These are phyloP conservation scores for Aspergillus ustus DNA, from an alignment of 2,329 filamentous ascomycete species.

Conservation along the genomic window DNA sequence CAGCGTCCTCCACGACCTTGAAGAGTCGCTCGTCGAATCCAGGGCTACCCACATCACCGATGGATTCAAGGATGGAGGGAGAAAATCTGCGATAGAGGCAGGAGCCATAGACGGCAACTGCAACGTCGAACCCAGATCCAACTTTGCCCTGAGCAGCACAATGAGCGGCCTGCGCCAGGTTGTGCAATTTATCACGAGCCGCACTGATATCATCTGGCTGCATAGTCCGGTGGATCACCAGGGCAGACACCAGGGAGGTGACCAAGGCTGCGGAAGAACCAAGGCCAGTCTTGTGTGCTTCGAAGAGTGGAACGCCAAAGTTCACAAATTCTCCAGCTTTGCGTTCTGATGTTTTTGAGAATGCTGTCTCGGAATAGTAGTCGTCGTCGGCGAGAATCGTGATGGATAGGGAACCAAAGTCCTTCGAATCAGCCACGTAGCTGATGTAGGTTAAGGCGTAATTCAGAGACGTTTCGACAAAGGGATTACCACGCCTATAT, in stretches of 20 bases:
- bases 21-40: slow-evolving; percentile 71
- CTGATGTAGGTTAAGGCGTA: slow-evolving; percentile 83
- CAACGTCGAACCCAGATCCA: slow-evolving; percentile 93
- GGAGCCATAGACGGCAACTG: slow-evolving; percentile 87
- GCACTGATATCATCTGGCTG: slow-evolving; percentile 49
- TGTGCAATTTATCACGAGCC: slow-evolving; percentile 73
- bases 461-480: slow-evolving; percentile 87
- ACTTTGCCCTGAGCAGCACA: slow-evolving; percentile 97
- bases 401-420: slow-evolving; percentile 71
- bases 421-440: slow-evolving; percentile 54
- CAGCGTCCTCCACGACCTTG: slow-evolving; percentile 66
- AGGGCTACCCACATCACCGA: slow-evolving; percentile 69
- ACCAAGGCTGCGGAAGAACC: slow-evolving; percentile 94
- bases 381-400: slow-evolving; percentile 93
- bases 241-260: slow-evolving; percentile 72
- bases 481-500: slow-evolving; percentile 70
- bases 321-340: slow-evolving; percentile 65
- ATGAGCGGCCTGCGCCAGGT: slow-evolving; percentile 90
- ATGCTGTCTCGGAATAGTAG: slow-evolving; percentile 81
- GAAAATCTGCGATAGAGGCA: slow-evolving; percentile 94
- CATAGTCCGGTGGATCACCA: slow-evolving; percentile 48
- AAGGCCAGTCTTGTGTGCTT: slow-evolving; percentile 93
- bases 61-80: slow-evolving; percentile 68
- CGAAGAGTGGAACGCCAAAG: slow-evolving; percentile 74
- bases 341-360: slow-evolving; percentile 38